These are phyloP conservation scores for Hypoxylon rubiginosum DNA, from an alignment of 2,329 filamentous ascomycete species.

Conservation along the genomic window DNA sequence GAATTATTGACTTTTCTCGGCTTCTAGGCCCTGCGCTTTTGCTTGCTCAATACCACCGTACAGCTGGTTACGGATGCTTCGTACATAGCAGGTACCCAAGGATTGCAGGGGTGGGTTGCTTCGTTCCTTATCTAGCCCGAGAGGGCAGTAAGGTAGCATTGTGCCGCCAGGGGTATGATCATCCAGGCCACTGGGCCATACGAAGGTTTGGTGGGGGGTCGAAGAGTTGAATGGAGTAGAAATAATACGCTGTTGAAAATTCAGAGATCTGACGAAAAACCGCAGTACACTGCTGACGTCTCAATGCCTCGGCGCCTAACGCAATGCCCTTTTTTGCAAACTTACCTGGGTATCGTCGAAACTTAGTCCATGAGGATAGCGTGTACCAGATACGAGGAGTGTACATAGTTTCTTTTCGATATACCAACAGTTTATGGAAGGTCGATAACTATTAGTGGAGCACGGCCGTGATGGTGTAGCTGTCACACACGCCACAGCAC, in stretches of 20 bases:
- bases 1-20: neutral
- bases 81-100: neutral
- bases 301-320: neutral
- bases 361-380: neutral
- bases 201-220: neutral
- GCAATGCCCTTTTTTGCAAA: neutral
- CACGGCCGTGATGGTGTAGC: too few relatives aligned
- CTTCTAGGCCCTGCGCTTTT: conserved; percentile 3
- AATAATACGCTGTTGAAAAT: neutral
- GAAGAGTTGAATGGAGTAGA: neutral
- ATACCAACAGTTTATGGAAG: neutral
- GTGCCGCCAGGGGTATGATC: neutral
- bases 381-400: neutral
- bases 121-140: conserved; percentile 5
- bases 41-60: neutral
- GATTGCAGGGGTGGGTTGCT: neutral
- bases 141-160: neutral
- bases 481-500: too few relatives aligned
- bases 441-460: neutral
- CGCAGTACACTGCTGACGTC: neutral
- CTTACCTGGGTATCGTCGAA: too few relatives aligned
- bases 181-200: neutral
- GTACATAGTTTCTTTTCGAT: neutral
- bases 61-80: neutral
- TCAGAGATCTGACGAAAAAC: neutral